Base-by-base conservation (phyloP, 306 rosid genomes). In the Fagus sylvatica region DNA sequence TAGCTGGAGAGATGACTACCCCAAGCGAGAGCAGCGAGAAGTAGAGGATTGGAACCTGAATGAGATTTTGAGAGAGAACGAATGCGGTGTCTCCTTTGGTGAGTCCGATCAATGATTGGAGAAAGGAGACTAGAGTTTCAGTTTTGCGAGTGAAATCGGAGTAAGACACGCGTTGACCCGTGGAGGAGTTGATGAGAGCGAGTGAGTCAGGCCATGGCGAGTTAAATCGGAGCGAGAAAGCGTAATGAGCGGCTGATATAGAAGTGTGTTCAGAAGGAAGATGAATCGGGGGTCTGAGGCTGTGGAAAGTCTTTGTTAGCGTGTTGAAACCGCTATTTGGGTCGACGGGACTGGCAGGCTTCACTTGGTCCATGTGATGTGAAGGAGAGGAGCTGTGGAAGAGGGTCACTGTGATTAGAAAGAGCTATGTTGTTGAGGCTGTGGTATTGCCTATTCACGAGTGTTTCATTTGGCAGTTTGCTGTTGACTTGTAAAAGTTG, bases 21-120 rank as follows among this genome's bases (percentile, higher is more conserved):
- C 93, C 91, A 8, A 89, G 32, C 4, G 91, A 69, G 73, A 89
- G 91, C 2, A 89, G 80, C 10, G 91, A 86, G 85, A 89, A 85
- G 86, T 74, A 81, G 83, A 89, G 87, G 76, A 89, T 85, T 32
- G 93, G 91, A 0, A 89, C 73, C 1, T 79, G 72, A 22, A 80
- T 2, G 19, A 80, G 69, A 37, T 87, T 89, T 0, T 81, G 87
- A 33, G 87, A 87, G 69, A 89, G 80, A 6, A 89, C 9, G 30
- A 89, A 79, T 1, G 88, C 91, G 1, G 76, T 80, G 78, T 87
- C 80, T 60, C 82, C 71, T 83, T 81, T 85, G 78, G 89, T 74
- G 78, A 89, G 89, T 17, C 80, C 76, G 54, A 71, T 15, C 17
- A 43, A 43, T 5, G 79, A 15, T 12, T 66, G 42, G 81, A 89